Evolutionary conservation across 805 yeast species (phyloP), one percentile per base, ranked within the genome.

Genomic region (Hanseniaspora guilliermondii): DNA sequence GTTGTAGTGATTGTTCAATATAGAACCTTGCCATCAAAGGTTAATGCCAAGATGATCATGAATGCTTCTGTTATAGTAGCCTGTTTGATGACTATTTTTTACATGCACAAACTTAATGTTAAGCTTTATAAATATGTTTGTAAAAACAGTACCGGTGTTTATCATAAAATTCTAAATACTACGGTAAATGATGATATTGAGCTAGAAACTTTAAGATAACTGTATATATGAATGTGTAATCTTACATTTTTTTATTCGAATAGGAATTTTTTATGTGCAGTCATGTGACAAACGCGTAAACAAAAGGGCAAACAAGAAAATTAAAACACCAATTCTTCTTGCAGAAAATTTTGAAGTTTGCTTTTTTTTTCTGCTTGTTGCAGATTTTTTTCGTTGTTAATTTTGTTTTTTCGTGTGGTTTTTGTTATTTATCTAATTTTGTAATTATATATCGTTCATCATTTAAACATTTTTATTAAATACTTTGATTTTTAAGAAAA

Each of bases 1-100:
- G 68, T 69, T 6, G 62, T 68, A 49, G 63, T 68, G 41, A 62
- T 69, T 40, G 64, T 70, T 44, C 67, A 68, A 36, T 58, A 64
- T 30, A 64, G 72, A 57, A 68, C 72, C 4, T 57, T 69, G 37
- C 61, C 63, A 17, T 59, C 60, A 17, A 61, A 58, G 14, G 55
- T 56, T 27, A 49, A 49, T 6, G 32, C 54, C 1, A 58, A 58
- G 7, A 53, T 57, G 52, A 46, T 57, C 6, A 50, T 56, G 22
- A 64, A 64, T 22, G 56, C 59, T 2, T 30, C 46, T 22, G 58
- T 57, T 45, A 60, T 65, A 25, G 55, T 58, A 6, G 32, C 61
- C 6, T 61, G 62, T 42, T 37, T 56, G 16, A 24, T 56, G 33
- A 58, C 55, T 14, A 60, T 64, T 4, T 57, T 52, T 37, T 55